Conservation (phyloP, 2,329 filamentous ascomycete genomes). For the Verticillium tricorpus region DNA sequence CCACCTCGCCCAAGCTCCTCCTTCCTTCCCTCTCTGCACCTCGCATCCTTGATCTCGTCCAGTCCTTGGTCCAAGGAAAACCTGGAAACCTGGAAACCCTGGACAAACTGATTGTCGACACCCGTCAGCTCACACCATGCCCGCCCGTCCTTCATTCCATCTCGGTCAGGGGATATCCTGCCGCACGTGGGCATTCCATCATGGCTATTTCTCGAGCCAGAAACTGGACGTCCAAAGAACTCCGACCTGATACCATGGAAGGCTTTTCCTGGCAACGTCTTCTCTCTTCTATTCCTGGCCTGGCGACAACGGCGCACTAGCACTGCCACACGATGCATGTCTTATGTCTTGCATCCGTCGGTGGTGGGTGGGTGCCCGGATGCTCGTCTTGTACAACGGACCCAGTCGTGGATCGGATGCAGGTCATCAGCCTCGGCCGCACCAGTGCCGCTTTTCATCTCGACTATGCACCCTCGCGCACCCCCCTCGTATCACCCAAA, state of each 20-base stretch:
- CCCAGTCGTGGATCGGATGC: not conserved
- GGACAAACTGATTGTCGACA: not conserved
- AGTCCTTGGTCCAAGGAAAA: not conserved
- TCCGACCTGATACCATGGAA: not conserved
- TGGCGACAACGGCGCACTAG: not conserved
- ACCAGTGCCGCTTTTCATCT: not conserved
- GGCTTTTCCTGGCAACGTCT: not conserved
- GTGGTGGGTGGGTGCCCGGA: not conserved
- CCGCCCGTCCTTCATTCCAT: not conserved
- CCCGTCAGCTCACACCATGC: not conserved
- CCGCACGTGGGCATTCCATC: conserved; percentile 2
- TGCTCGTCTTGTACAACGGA: not conserved
- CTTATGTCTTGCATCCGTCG: not conserved
- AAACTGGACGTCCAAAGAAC: not conserved
- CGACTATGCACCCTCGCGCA: not conserved
- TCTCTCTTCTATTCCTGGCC: not conserved
- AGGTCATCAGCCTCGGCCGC: not conserved
- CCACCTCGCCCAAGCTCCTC: not conserved
- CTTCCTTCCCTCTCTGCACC: not conserved
- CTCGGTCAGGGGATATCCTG: conserved; percentile 2
- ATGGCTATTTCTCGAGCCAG: not conserved
- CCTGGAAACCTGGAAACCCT: not conserved
- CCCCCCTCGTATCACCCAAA: not conserved
- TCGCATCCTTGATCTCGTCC: not conserved
- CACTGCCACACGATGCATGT: not conserved